These are phyloP conservation scores for Rossbeevera mucosa DNA, from an alignment of 768 basidiomycete genomes.

Conservation along the genomic window DNA sequence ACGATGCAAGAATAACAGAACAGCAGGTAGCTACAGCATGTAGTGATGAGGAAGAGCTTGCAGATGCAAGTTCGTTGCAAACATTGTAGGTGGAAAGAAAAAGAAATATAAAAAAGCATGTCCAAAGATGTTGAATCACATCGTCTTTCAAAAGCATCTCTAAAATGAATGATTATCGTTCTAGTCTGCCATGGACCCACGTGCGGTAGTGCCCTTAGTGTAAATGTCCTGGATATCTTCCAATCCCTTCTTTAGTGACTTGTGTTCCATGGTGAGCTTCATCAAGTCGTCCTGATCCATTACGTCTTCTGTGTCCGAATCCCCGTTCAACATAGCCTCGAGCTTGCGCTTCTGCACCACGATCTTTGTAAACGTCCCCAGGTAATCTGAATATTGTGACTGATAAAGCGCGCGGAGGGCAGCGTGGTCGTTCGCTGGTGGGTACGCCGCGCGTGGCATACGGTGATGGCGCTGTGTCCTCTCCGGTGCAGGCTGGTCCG, in stretches of 20 bases:
- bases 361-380: slow-evolving; percentile 43
- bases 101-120: neutral
- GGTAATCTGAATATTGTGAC: slow-evolving; percentile 48
- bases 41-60: neutral
- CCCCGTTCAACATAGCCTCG: slow-evolving; percentile 48
- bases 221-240: slow-evolving; percentile 44
- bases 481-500: slow-evolving; percentile 14
- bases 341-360: slow-evolving; percentile 48
- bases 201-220: slow-evolving; percentile 12
- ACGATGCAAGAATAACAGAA: neutral
- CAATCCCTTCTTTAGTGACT: slow-evolving; percentile 48
- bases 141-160: neutral
- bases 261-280: slow-evolving; percentile 42
- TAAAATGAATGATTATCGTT: neutral
- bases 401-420: slow-evolving; percentile 52
- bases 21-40: neutral
- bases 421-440: slow-evolving; percentile 44
- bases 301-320: slow-evolving; percentile 55
- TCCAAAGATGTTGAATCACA: neutral
- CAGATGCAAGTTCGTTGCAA: neutral
- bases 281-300: slow-evolving; percentile 51
- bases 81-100: neutral
- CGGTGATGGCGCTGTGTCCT: slow-evolving; percentile 21
- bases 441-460: slow-evolving; percentile 30
- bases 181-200: slow-evolving; percentile 14